Evolutionary conservation across 176 grass and related monocot genomes (phyloP), one percentile per base, ranked within the genome.

Genomic region (Puccinellia tenuiflora): DNA sequence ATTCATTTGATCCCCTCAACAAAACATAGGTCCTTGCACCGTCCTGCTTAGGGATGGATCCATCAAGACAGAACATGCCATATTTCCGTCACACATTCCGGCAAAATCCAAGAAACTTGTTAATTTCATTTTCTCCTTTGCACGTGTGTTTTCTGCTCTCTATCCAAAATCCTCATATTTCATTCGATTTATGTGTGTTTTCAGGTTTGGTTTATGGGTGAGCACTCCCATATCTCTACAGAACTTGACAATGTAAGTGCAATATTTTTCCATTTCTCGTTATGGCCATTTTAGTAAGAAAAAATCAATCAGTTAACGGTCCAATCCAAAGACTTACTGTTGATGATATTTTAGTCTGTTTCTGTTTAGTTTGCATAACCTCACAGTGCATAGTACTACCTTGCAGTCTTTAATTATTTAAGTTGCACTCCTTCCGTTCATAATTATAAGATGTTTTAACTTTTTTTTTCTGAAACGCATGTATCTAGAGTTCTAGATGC

Each of bases 171-270:
- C 68, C 62, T 25, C 15, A 47, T 28, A 2, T 42, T 16, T 80
- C 51, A 79, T 80, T 82, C 55, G 47, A 63, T 48, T 88, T 72
- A n/a, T 79, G 37, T 86, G 68, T 17, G n/a, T 79, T 40, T 85
- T 50, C 82, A 98, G 96, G 86, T 95, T 85, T 98, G 96, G 96
- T 98, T 98, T 91, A 98, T 95, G 96, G 96, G 96, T 83, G 96
- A 98, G 87, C 85, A 90, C 81, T 98, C 96, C 48, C 96, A 98
- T 79, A 90, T 98, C 17, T 98, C 91, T 39, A n/a, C 91, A 51
- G 92, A 95, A 85, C 89, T 98, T 78, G 96, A 98, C 75, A 92
- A 85, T 85, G 96, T 95, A 89, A 95, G 90, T 68, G 70, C 70
- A 4, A 51, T 71, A 28, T 64, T 68, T 68, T 85, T 26, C 15